These are phyloP conservation scores for Microcyclospora pomicola DNA, from an alignment of 2,329 filamentous ascomycete species.

Conservation along the genomic window DNA sequence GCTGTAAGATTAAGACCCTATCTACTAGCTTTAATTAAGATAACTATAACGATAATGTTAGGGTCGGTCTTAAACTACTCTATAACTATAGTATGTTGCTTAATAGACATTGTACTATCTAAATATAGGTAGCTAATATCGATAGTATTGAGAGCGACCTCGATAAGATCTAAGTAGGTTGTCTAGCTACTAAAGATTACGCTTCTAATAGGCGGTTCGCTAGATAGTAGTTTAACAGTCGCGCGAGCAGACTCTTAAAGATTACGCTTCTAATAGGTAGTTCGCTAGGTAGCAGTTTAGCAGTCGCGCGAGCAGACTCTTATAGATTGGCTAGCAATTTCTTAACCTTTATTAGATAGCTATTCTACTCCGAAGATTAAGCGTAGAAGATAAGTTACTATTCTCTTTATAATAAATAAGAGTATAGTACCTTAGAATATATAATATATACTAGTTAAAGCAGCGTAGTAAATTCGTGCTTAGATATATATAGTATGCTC, in stretches of 20 bases:
- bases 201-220: constrained; percentile 62
- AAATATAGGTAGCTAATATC: constrained; percentile 63
- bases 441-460: no score
- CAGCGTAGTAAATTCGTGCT: no score
- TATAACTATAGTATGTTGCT: constrained; percentile 60
- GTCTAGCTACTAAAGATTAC: constrained; percentile 98
- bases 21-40: constrained; percentile 84
- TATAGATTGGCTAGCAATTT: constrained; percentile 66
- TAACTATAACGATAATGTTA: constrained; percentile 64
- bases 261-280: no score
- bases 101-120: constrained; percentile 75
- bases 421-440: no score
- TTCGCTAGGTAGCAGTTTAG: no score
- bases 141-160: constrained; percentile 57
- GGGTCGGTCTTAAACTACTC: constrained; percentile 62
- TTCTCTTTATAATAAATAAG: no score
- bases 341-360: constrained; percentile 86
- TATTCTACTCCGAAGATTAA: no score
- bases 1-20: constrained; percentile 82
- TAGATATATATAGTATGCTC: no score
- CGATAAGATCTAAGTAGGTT: constrained; percentile 80
- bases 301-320: constrained; percentile 48
- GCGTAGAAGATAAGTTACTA: no score
- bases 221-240: no score
- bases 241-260: no score